These are phyloP conservation scores for Achaetomium macrosporum DNA, from an alignment of 2,329 filamentous ascomycete genomes.

Conservation along the genomic window DNA sequence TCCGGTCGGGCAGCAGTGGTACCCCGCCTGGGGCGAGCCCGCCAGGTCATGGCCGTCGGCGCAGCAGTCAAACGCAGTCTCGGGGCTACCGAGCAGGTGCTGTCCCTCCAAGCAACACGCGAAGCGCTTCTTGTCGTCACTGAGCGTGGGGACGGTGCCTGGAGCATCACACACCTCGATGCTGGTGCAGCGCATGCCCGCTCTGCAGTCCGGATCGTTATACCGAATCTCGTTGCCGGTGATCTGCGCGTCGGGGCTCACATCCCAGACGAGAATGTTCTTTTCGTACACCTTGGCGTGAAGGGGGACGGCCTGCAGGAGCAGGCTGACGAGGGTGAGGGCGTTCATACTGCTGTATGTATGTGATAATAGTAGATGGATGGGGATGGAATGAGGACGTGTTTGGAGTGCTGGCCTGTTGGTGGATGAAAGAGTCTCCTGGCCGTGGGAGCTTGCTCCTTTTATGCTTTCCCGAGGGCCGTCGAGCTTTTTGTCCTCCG, in stretches of 20 bases:
- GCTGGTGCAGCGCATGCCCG: not conserved
- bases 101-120: constrained; percentile 3
- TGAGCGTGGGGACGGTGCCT: not conserved
- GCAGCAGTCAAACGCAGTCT: constrained; percentile 11
- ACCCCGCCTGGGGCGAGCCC: not conserved
- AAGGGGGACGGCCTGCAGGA: not conserved
- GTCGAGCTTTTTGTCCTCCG: not conserved
- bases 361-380: no score
- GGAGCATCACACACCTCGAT: not conserved
- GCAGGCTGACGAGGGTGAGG: not conserved
- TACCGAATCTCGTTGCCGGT: not conserved
- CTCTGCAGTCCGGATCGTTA: not conserved
- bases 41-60: constrained; percentile 3
- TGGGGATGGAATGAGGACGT: not conserved
- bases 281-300: not conserved
- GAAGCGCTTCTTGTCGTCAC: not conserved
- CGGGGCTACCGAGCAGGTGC: not conserved
- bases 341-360: no score
- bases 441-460: no score
- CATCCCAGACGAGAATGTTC: not conserved
- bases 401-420: not conserved
- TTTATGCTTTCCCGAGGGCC: not conserved
- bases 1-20: constrained; percentile 1
- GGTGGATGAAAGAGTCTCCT: not conserved
- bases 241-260: not conserved